Percentiles rank a stretch among this genome's conserved stretches.
Conservation (phyloP, 2,329 filamentous ascomycete species). For the Claviceps digitariae region DNA sequence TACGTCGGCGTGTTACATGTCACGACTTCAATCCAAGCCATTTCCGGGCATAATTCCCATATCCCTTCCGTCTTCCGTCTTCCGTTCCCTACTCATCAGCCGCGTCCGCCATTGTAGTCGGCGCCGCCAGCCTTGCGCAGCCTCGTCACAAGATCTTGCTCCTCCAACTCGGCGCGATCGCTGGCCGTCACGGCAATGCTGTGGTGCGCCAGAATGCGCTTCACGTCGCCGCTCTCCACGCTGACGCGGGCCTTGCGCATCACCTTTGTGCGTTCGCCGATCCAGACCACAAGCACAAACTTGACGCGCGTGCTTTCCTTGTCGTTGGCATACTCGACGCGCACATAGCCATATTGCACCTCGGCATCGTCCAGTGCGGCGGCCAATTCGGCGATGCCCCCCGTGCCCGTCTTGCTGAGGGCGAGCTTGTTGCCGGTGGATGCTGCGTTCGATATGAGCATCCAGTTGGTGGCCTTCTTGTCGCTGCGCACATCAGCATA, state of each 20-base stretch:
- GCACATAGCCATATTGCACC: slow-evolving; percentile 53
- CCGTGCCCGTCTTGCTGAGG: slow-evolving; percentile 43
- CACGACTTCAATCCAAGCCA: neutral
- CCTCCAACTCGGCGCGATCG: slow-evolving; percentile 46
- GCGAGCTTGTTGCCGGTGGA: slow-evolving; percentile 41
- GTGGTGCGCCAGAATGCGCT: slow-evolving; percentile 49
- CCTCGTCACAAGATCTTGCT: slow-evolving; percentile 45
- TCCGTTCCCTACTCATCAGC: slow-evolving; percentile 17
- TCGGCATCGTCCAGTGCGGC: slow-evolving; percentile 40
- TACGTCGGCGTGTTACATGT: neutral
- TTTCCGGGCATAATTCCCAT: neutral
- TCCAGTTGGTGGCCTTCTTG: slow-evolving; percentile 53
- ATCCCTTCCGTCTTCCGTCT: neutral
- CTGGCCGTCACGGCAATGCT: slow-evolving; percentile 50
- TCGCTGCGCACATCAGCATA: slow-evolving; percentile 56
- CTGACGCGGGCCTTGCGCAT: slow-evolving; percentile 59
- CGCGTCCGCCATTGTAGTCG: slow-evolving; percentile 56
- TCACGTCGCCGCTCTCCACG: slow-evolving; percentile 53
- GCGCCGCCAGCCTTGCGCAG: slow-evolving; percentile 55
- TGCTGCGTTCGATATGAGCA: slow-evolving; percentile 48
- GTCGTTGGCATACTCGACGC: slow-evolving; percentile 58
- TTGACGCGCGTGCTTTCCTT: slow-evolving; percentile 55
- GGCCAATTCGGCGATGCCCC: slow-evolving; percentile 47
- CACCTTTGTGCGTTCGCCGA: slow-evolving; percentile 49
- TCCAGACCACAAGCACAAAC: slow-evolving; percentile 56